Evolutionary conservation across 139 green algal genomes (phyloP), one percentile per base, ranked within the genome.

Genomic region (Chlorella vulgaris): DNA sequence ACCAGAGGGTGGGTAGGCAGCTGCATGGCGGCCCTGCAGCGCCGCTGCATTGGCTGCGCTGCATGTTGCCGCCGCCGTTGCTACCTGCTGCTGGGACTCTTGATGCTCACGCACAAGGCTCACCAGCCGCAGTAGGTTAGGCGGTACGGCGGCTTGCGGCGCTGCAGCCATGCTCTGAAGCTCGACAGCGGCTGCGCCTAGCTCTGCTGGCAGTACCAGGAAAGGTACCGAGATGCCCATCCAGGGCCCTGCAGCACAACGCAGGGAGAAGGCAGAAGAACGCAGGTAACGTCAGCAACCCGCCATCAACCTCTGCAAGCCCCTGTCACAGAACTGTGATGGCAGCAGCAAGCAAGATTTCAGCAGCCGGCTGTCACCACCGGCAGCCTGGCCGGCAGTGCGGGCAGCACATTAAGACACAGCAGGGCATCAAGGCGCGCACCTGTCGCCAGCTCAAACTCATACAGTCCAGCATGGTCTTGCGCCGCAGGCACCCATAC

Each of bases 381-480:
- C n/a, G n/a, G n/a, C n/a, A n/a, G n/a, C n/a, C n/a, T n/a, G n/a
- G n/a, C n/a, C n/a, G n/a, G n/a, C n/a, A n/a, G n/a, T n/a, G n/a
- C n/a, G n/a, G n/a, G n/a, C n/a, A n/a, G n/a, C n/a, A n/a, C n/a
- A n/a, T n/a, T n/a, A n/a, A n/a, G n/a, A 1, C 19, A 38, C 66
- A 53, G 36, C 65, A 51, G 33, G 10, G n/a, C n/a, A n/a, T n/a
- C n/a, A n/a, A 2, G 29, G 28, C 33, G 2, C 39, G 39, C 42
- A 76, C 69, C 69, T 42, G 43, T 1, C 10, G 69, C 69, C 66
- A 76, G 69, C 69, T 76, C 69, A 42, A 76, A 76, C 42, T 76
- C 69, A 42, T 42, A 76, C 19, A 76, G 69, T 42, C 69, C 69
- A 42, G 42, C 60, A 18, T 61, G 7, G 7, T 4, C 24, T 29